Base-by-base conservation (phyloP, 2,329 filamentous ascomycete species). In the Tolypocladium ovalisporum region DNA sequence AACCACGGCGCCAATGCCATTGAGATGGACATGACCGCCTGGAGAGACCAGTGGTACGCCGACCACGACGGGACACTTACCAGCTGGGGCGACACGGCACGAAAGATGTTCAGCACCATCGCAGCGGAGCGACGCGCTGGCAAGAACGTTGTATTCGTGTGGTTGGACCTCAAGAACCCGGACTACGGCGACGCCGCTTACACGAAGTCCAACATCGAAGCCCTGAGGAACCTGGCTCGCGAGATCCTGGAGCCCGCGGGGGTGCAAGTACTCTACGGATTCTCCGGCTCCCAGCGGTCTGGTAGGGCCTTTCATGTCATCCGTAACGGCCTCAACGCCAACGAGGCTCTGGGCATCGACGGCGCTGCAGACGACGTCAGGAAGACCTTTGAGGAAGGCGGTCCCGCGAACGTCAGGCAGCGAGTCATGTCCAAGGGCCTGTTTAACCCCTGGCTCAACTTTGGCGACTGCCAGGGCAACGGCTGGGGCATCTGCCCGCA, bases 161-260 rank as follows among this genome's bases (percentile, higher is more conserved):
- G 59, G 59, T 52, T 61, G 10, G 59, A 57, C 36, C 44, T 61
- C 29, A 57, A 57, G 29, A 57, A 56, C 40, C 57, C 59, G 12
- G 57, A 61, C 19, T 34, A 17, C 15, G 57, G 39, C 37, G 27
- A 34, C n/a, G 44, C 39, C 54, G 17, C 5, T 24, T 37, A 47
- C 44, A 47, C 4, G 0, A 24, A 7, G 0, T 59, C 47, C 29
- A 56, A 34, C 19, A 54, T 61, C 55, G 44, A 53, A 7, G 29
- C 27, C 1, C 57, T 60, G 13, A 35, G 54, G 9, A 10, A 57
- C 7, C 52, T 58, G 12, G 57, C 55, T 6, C 54, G 59, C 13
- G 8, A 9, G 1, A 55, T 57, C 15, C 57, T 60, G 4, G 17
- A 60, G 55, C 49, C 51, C 10, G 44, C 27, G 0, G 57, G 57